These are phyloP conservation scores for Vanderwaltozyma polyspora DNA, from an alignment of 805 yeast genomes.

Conservation along the genomic window DNA sequence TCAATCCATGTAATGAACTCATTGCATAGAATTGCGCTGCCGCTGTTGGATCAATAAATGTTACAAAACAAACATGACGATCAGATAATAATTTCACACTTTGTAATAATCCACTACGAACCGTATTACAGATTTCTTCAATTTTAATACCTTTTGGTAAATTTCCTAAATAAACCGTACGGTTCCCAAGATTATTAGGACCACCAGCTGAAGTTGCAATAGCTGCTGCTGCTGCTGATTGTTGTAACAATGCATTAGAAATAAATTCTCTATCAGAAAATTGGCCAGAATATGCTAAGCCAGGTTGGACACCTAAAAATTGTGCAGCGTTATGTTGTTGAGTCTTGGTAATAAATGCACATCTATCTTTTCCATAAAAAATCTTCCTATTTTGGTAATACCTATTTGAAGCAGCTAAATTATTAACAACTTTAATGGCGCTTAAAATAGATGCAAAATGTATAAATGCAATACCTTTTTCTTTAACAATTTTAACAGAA, in stretches of 20 bases:
- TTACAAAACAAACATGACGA: slow-evolving; percentile 85
- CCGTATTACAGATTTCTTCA: slow-evolving; percentile 92
- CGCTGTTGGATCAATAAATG: slow-evolving; percentile 92
- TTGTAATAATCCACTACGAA: slow-evolving; percentile 88
- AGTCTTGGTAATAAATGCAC: slow-evolving; percentile 87
- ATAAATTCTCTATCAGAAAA: slow-evolving; percentile 48
- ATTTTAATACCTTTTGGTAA: slow-evolving; percentile 78
- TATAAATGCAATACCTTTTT: slow-evolving; percentile 79
- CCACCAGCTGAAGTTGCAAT: slow-evolving; percentile 94
- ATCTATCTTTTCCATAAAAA: slow-evolving; percentile 87
- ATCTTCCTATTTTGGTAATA: slow-evolving; percentile 71
- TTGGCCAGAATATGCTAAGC: slow-evolving; percentile 69
- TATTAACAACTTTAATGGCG: slow-evolving; percentile 79
- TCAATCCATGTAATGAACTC: slow-evolving; percentile 81
- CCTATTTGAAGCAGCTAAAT: slow-evolving; percentile 50
- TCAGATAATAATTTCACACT: slow-evolving; percentile 70
- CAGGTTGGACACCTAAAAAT: slow-evolving; percentile 82
- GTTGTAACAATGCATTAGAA: slow-evolving; percentile 74
- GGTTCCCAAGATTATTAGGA: slow-evolving; percentile 78
- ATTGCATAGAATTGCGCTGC: slow-evolving; percentile 96
- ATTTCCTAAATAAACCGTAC: slow-evolving; percentile 87
- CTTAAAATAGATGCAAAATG: slow-evolving; percentile 78
- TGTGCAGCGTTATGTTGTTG: slow-evolving; percentile 97
- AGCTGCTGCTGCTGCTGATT: slow-evolving; percentile 95
- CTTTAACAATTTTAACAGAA: slow-evolving; percentile 64